Percentiles rank a stretch among this genome's conserved stretches.
Evolutionary conservation across 495 filamentous ascomycete genomes (phyloP).

Genomic region (Acidomyces sp.): DNA sequence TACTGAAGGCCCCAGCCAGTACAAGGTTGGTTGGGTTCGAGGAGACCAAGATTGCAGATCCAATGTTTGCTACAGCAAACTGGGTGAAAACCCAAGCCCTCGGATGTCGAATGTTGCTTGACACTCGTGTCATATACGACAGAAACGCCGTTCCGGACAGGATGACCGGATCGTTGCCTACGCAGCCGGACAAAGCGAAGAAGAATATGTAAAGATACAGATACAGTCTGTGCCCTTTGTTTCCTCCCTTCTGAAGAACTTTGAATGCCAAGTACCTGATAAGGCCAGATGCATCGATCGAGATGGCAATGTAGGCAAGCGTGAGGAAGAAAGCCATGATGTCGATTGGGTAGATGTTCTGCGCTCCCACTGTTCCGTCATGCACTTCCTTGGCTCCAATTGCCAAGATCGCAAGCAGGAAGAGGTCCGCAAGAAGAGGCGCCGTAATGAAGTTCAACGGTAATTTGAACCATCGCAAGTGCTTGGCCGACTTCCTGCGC

Average conservation of each 20-base stretch:
- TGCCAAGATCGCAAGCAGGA: conserved; percentile 48
- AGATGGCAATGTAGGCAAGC: conserved; percentile 61
- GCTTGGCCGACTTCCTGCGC: too few species aligned
- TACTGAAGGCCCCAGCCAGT: conserved; percentile 52
- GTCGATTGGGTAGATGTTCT: conserved; percentile 47
- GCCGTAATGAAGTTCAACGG: conserved; percentile 56
- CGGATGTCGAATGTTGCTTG: conserved; percentile 52
- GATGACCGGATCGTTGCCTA: conserved; percentile 60
- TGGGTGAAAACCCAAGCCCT: conserved; percentile 57
- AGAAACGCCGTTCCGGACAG: conserved; percentile 56
- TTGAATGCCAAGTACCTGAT: conserved; percentile 54
- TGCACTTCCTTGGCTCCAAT: conserved; percentile 48
- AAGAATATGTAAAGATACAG: conserved; percentile 59
- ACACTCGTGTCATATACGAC: conserved; percentile 58
- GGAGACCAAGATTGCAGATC: conserved; percentile 54
- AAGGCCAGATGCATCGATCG: conserved; percentile 55
- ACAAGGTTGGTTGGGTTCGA: conserved; percentile 62
- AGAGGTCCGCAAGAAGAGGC: conserved; percentile 51
- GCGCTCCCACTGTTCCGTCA: conserved; percentile 47
- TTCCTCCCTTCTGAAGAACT: conserved; percentile 51
- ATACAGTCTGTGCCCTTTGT: conserved; percentile 46
- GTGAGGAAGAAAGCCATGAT: conserved; percentile 59
- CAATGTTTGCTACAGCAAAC: conserved; percentile 54
- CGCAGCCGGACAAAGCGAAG: conserved; percentile 49
- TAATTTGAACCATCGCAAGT: too few species aligned